phyloP scores from a whole-genome alignment of 2,329 filamentous ascomycete species.

The Clarireedia homoeocarpa region DNA sequence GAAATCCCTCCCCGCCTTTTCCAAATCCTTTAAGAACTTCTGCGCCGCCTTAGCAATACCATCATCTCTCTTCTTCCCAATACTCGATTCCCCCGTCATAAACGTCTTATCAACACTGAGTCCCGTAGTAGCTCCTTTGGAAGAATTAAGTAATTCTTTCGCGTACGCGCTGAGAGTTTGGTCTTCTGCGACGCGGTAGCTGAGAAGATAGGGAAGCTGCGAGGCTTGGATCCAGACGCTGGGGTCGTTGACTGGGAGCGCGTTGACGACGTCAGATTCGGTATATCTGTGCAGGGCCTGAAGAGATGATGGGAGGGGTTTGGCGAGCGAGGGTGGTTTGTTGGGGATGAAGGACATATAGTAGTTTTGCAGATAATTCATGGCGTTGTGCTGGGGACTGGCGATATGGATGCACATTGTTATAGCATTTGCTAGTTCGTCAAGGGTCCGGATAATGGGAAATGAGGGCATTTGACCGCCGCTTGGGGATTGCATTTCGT shows the following conservation, averaged over 20 bases:
- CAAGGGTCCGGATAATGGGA: conserved; percentile 35
- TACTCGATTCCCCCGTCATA: too few relatives aligned
- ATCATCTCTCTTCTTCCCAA: background rate
- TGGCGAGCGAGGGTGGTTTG: conserved; percentile 35
- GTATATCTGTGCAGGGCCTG: conserved; percentile 2
- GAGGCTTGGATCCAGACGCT: conserved; percentile 39
- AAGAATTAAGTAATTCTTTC: background rate
- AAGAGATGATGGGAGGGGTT: conserved; percentile 26
- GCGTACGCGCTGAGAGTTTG: conserved; percentile 29
- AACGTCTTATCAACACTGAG: too few relatives aligned
- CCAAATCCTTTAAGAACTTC: conserved; percentile 1
- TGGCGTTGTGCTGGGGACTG: conserved; percentile 40
- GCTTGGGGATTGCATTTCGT: conserved; percentile 32
- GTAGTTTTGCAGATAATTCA: conserved; percentile 45
- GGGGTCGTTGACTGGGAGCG: conserved; percentile 36
- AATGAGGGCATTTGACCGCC: conserved; percentile 36
- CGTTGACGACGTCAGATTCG: conserved; percentile 11
- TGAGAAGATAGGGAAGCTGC: conserved; percentile 39
- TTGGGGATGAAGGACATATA: conserved; percentile 41
- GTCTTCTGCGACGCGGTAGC: conserved; percentile 35
- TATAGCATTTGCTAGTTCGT: conserved; percentile 36
- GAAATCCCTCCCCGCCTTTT: background rate
- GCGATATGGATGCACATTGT: conserved; percentile 47
- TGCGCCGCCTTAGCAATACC: background rate
- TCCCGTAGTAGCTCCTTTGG: too few relatives aligned